Evolutionary conservation across 257 asterid genomes (phyloP).

Genomic region (Solanum bukasovii): DNA sequence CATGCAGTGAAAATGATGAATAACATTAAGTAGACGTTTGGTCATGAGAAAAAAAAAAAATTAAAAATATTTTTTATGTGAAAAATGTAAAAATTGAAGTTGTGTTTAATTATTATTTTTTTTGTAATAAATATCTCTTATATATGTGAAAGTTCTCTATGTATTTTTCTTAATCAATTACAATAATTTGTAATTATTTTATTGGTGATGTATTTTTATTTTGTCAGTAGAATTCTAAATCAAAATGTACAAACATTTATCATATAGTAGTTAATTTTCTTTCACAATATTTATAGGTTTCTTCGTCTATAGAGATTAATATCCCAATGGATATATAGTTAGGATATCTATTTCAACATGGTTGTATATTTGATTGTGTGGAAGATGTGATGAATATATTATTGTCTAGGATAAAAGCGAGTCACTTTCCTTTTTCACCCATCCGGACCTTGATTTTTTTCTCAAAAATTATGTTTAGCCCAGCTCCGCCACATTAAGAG

Average conservation of each 20-base stretch:
- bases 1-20: no score
- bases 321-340: neutral
- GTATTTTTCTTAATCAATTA: neutral
- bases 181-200: neutral
- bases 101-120: no score
- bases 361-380: neutral
- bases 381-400: no score
- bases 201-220: neutral
- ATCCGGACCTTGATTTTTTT: no score
- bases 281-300: neutral
- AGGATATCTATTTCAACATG: no score
- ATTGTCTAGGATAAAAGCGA: neutral
- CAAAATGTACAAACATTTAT: no score
- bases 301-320: neutral
- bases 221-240: no score
- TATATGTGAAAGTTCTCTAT: neutral
- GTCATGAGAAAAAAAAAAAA: neutral
- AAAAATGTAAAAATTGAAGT: no score
- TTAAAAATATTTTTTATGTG: no score
- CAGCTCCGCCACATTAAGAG: neutral
- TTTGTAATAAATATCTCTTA: no score
- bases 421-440: neutral
- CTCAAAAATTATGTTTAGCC: neutral
- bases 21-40: neutral
- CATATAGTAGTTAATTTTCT: neutral